Base-by-base conservation (phyloP, 129 eudicot species). In the carrot (Daucus carota) region DNA sequence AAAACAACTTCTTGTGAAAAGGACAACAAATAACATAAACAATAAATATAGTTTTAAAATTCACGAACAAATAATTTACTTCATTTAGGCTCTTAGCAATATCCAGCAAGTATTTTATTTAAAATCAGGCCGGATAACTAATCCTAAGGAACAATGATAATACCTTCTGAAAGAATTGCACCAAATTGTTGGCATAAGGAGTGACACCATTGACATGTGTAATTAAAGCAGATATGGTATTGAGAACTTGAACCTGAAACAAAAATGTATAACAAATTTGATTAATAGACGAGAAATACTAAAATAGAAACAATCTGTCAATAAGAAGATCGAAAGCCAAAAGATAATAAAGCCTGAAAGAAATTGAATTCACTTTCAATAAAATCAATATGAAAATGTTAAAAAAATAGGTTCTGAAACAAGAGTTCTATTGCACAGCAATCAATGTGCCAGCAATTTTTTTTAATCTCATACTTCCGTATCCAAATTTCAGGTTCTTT, bases 161-260 rank as follows among this genome's bases (percentile, higher is more conserved):
- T 84, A 93, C 98, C 98, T 93, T 90, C 62, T 83, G 91, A 76
- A 94, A 93, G 69, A 94, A 94, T 78, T 83, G 83, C 83, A 90
- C 90, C 91, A 93, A 77, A 76, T 87, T 88, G 80, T 80, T 82
- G 69, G 93, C 89, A 60, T 94, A 94, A 28, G 96, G 97, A 77
- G 85, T 78, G 75, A 91, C 85, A 81, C 84, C 96, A 82, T 79
- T 85, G 73, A 86, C 87, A 77, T 87, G 90, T 52, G 92, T 90
- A 52, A 93, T 88, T 66, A 93, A 84, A 68, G 77, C 83, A 73
- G 97, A 91, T 62, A 95, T 88, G 41, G 95, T 87, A 83, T 94
- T 91, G 48, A 94, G 80, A 44, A 94, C 98, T 82, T 94, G 98
- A 84, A 94, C 98, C 98, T 92, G 93, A 40, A 79, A 60, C 20